A percentile compares a stretch with the other conserved stretches of the same genome.
Conservation (phyloP, 2,329 filamentous ascomycete species). For the Cladosporium sphaerospermum region DNA sequence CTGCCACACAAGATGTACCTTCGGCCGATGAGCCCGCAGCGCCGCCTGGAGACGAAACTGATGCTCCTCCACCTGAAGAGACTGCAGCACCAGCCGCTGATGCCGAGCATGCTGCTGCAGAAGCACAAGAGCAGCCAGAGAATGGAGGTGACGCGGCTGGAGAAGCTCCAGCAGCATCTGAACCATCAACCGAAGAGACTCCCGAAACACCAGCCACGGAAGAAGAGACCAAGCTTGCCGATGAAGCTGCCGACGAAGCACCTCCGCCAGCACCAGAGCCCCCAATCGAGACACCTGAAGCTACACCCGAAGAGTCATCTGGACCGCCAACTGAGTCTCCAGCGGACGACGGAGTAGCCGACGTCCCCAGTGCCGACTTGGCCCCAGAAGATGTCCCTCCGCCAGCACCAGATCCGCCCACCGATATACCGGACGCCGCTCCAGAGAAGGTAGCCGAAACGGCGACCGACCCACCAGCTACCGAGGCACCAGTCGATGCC, state of each 20-base stretch:
- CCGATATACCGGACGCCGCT: background rate
- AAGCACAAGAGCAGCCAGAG: no score
- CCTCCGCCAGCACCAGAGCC: background rate
- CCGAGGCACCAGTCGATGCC: background rate
- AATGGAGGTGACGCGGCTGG: background rate
- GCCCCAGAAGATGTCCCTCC: background rate
- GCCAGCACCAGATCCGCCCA: background rate
- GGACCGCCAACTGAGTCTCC: background rate
- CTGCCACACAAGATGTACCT: background rate
- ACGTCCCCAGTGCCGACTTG: no score
- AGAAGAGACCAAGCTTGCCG: background rate
- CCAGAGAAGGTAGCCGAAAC: background rate
- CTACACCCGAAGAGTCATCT: background rate
- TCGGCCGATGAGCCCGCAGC: conserved; percentile 4
- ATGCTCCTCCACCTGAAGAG: background rate
- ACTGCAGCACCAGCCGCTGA: background rate
- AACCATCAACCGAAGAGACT: background rate
- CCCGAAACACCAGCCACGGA: background rate
- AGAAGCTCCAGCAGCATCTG: conserved; percentile 3
- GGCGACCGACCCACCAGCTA: background rate
- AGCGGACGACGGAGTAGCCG: background rate
- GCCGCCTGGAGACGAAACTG: conserved; percentile 11
- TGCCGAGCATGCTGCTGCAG: background rate
- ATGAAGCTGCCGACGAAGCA: background rate
- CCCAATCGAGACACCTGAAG: background rate